These are phyloP conservation scores for Baudoinia panamericana DNA, from an alignment of 495 filamentous ascomycete genomes.

Conservation along the genomic window DNA sequence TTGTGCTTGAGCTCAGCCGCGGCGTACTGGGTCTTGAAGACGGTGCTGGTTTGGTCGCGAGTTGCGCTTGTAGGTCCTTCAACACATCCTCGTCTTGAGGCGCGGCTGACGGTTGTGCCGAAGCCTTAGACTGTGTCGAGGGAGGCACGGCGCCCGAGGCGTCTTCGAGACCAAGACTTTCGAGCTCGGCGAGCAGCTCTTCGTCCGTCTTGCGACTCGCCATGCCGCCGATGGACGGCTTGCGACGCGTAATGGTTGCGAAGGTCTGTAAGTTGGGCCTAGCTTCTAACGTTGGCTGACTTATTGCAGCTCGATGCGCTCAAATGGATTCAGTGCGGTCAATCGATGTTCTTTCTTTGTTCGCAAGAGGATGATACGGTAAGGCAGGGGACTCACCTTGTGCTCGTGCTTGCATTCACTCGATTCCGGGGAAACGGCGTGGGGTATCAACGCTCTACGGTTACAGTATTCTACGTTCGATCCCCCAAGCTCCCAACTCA, in stretches of 20 bases:
- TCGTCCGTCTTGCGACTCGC: slow-evolving; percentile 54
- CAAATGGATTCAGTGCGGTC: too few species aligned
- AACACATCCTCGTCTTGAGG: slow-evolving; percentile 56
- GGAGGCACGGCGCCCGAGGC: slow-evolving; percentile 30
- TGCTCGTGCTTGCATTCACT: too few species aligned
- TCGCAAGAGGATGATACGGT: too few species aligned
- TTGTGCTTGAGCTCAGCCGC: slow-evolving; percentile 48
- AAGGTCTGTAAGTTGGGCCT: neutral
- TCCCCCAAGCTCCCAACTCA: too few species aligned
- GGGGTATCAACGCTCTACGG: too few species aligned
- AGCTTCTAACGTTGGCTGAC: too few species aligned
- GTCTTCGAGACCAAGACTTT: slow-evolving; percentile 48
- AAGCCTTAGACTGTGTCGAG: neutral
- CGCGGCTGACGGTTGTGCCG: slow-evolving; percentile 16
- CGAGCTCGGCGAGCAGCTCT: slow-evolving; percentile 73
- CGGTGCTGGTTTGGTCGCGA: slow-evolving; percentile 45
- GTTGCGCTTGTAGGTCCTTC: slow-evolving; percentile 71
- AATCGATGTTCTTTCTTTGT: too few species aligned
- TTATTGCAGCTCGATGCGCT: too few species aligned
- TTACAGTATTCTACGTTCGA: too few species aligned
- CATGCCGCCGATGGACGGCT: slow-evolving; percentile 18
- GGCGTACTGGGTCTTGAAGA: slow-evolving; percentile 72
- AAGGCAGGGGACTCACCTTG: too few species aligned
- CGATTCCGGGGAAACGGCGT: too few species aligned
- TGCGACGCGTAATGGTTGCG: neutral